phyloP scores from a whole-genome alignment of 805 yeast genomes.

The Candida yuanshanica region DNA sequence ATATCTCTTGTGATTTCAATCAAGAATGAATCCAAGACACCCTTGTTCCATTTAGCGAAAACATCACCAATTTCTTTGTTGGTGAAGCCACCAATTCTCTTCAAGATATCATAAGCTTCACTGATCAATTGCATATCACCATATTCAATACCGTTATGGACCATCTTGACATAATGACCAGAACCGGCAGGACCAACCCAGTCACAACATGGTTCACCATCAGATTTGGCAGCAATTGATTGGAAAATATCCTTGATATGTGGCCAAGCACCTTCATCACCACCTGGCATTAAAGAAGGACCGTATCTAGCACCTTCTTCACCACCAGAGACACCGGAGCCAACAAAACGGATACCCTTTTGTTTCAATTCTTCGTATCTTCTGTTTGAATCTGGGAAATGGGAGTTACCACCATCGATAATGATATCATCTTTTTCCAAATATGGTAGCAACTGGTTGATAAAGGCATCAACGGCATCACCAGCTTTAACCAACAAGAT shows the following conservation, averaged over 20 bases:
- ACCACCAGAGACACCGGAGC: slow-evolving; percentile 99
- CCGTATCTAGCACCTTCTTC: slow-evolving; percentile 99
- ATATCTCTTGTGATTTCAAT: slow-evolving; percentile 96
- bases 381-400: slow-evolving; percentile 98
- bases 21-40: slow-evolving; percentile 95
- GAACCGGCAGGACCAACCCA: slow-evolving; percentile 99
- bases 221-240: slow-evolving; percentile 90
- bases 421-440: slow-evolving; percentile 96
- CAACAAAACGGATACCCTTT: slow-evolving; percentile 89
- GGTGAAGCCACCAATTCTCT: slow-evolving; percentile 85
- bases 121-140: slow-evolving; percentile 99
- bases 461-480: slow-evolving; percentile 86
- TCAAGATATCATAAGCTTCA: slow-evolving; percentile 95
- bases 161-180: slow-evolving; percentile 99
- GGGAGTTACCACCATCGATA: slow-evolving; percentile 99
- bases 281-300: slow-evolving; percentile 99
- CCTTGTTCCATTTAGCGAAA: slow-evolving; percentile 90
- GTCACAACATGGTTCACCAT: slow-evolving; percentile 99
- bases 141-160: slow-evolving; percentile 98
- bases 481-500: slow-evolving; percentile 96
- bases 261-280: slow-evolving; percentile 97
- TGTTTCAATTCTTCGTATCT: slow-evolving; percentile 83
- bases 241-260: slow-evolving; percentile 96
- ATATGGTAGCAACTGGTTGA: slow-evolving; percentile 80
- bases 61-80: slow-evolving; percentile 93